phyloP scores from a whole-genome alignment of 2,329 filamentous ascomycete species.

The Aciculosporium take region DNA sequence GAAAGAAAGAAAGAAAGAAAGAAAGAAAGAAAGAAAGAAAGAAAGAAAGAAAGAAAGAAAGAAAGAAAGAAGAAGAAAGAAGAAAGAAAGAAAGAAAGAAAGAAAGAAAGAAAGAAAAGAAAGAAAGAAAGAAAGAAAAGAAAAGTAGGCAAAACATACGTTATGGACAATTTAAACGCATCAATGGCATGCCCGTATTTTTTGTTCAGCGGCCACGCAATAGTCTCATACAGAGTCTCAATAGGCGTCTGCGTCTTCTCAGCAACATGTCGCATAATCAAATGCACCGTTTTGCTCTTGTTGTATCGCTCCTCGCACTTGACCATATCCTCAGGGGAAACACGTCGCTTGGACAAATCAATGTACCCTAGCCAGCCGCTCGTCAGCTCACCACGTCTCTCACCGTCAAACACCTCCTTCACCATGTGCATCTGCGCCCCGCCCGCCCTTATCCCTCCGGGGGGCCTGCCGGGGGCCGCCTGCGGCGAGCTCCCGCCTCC shows the following conservation, averaged over 20 bases:
- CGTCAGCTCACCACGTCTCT: constrained; percentile 13
- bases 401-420: not conserved
- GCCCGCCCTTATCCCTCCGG: no score
- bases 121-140: not conserved
- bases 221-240: constrained; percentile 82
- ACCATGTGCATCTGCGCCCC: no score
- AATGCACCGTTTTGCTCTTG: constrained; percentile 99
- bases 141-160: constrained; percentile 37
- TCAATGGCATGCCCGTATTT: constrained; percentile 95
- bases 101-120: no score
- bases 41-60: no score
- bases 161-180: constrained; percentile 98
- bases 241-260: constrained; percentile 95
- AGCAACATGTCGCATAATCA: constrained; percentile 95
- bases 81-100: no score
- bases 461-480: no score
- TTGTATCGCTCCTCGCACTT: constrained; percentile 99
- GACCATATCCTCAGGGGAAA: constrained; percentile 91
- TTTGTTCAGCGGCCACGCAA: constrained; percentile 95
- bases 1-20: no score
- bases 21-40: no score
- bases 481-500: no score
- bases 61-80: no score
- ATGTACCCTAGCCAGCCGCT: constrained; percentile 55
- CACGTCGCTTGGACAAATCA: constrained; percentile 94